A percentile compares a stretch with the other conserved stretches of the same genome.
These are phyloP conservation scores for Articulospora tetracladia DNA, from an alignment of 495 filamentous ascomycete genomes.

Conservation along the genomic window DNA sequence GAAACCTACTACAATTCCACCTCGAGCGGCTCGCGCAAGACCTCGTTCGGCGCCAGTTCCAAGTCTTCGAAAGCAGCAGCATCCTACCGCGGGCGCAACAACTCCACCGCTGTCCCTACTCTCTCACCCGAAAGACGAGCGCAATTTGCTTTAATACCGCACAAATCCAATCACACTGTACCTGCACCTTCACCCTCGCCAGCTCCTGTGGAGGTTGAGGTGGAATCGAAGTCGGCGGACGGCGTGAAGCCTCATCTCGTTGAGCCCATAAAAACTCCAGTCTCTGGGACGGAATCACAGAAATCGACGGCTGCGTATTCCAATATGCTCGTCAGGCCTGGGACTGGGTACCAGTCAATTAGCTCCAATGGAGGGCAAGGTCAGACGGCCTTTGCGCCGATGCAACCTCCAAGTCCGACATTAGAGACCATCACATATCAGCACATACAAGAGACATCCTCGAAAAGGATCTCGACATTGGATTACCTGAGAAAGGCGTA, in stretches of 20 bases:
- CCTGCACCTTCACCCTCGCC: neutral
- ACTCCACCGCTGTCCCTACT: constrained; percentile 7
- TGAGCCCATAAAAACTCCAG: constrained; percentile 4
- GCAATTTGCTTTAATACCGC: neutral
- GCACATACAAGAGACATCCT: constrained; percentile 83
- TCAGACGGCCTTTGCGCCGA: constrained; percentile 5
- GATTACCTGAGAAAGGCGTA: constrained; percentile 91
- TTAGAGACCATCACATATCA: constrained; percentile 53
- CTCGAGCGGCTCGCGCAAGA: constrained; percentile 13
- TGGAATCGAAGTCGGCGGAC: constrained; percentile 8
- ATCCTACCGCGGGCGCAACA: constrained; percentile 11
- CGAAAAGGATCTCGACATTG: constrained; percentile 93
- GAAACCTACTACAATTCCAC: neutral
- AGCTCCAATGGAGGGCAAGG: constrained; percentile 6
- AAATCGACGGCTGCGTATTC: constrained; percentile 17
- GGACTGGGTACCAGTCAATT: constrained; percentile 18
- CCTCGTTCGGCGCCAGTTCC: constrained; percentile 12
- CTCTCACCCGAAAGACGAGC: constrained; percentile 11
- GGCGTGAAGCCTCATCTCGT: constrained; percentile 7
- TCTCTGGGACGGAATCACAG: constrained; percentile 12
- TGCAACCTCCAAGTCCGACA: constrained; percentile 57
- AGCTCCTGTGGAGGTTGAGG: neutral
- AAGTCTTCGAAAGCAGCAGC: constrained; percentile 10
- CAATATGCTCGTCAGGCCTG: constrained; percentile 25
- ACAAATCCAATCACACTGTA: neutral